Conservation (phyloP, 164 flowering plant species). For the Annona squamosa region DNA sequence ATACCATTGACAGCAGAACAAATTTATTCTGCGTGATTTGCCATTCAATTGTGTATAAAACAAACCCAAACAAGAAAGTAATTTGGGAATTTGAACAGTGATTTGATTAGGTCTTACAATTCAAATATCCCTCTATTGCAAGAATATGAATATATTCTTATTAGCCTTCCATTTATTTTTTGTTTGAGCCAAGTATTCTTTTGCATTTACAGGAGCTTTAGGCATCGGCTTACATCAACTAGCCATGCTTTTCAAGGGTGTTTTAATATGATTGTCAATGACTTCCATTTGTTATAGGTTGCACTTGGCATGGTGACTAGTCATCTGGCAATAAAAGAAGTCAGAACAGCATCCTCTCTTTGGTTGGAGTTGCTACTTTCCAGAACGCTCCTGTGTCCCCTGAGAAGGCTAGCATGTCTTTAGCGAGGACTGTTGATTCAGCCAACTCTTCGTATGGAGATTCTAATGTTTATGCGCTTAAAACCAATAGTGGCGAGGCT, state of each 20-base stretch:
- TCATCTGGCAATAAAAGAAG: not conserved
- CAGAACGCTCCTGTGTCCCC: not conserved
- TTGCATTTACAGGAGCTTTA: too few relatives aligned
- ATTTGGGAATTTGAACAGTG: too few relatives aligned
- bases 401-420: conserved; percentile 30
- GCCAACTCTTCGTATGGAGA: conserved; percentile 40
- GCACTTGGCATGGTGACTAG: not conserved
- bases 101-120: too few relatives aligned
- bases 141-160: too few relatives aligned
- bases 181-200: too few relatives aligned
- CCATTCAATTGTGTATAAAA: too few relatives aligned
- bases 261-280: not conserved
- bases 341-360: not conserved
- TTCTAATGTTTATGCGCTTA: conserved; percentile 32
- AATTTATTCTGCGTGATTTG: too few relatives aligned
- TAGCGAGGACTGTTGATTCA: conserved; percentile 48
- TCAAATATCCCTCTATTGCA: too few relatives aligned
- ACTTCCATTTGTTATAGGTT: not conserved
- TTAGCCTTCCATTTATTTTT: too few relatives aligned
- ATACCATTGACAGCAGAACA: too few relatives aligned
- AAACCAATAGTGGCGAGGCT: conserved; percentile 26
- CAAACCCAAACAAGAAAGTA: too few relatives aligned
- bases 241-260: not conserved
- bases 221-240: not conserved
- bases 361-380: not conserved